Conservation (phyloP, 768 basidiomycete species). For the Sporobolomyces phaffii region DNA sequence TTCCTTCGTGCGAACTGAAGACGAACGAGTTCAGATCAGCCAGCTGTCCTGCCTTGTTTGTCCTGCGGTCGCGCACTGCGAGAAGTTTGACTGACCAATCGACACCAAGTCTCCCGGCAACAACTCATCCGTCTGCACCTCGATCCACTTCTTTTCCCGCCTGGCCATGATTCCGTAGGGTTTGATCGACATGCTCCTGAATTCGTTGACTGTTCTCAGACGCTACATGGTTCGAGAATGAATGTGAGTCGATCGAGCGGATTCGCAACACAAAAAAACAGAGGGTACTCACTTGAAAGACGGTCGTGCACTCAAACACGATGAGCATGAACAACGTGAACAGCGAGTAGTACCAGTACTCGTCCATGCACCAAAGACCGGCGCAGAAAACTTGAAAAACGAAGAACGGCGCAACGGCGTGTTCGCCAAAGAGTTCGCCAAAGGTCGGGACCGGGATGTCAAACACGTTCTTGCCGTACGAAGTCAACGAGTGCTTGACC, state of each 20-base stretch:
- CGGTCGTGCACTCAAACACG: constrained; percentile 97
- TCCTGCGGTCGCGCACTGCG: background rate
- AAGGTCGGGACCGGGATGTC: constrained; percentile 96
- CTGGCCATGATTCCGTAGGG: constrained; percentile 81
- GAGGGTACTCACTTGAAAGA: constrained; percentile 69
- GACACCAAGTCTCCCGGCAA: constrained; percentile 86
- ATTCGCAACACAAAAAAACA: background rate
- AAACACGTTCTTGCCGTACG: constrained; percentile 92
- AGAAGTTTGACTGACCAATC: constrained; percentile 51
- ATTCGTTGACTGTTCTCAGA: constrained; percentile 85
- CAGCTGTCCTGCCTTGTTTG: too few relatives aligned
- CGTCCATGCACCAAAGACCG: constrained; percentile 92
- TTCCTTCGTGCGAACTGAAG: constrained; percentile 51
- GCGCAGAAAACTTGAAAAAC: constrained; percentile 99
- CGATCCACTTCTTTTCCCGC: constrained; percentile 69
- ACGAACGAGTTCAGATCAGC: background rate
- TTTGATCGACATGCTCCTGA: constrained; percentile 89
- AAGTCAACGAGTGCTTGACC: constrained; percentile 54
- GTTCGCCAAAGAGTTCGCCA: constrained; percentile 81
- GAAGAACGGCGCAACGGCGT: constrained; percentile 97
- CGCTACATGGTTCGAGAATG: too few relatives aligned
- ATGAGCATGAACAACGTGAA: constrained; percentile 98
- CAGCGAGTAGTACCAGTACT: constrained; percentile 96
- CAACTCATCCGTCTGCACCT: constrained; percentile 75
- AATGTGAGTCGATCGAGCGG: too few relatives aligned